phyloP scores from a whole-genome alignment of 169 alveolate genomes.

The Plasmodium knowlesi region DNA sequence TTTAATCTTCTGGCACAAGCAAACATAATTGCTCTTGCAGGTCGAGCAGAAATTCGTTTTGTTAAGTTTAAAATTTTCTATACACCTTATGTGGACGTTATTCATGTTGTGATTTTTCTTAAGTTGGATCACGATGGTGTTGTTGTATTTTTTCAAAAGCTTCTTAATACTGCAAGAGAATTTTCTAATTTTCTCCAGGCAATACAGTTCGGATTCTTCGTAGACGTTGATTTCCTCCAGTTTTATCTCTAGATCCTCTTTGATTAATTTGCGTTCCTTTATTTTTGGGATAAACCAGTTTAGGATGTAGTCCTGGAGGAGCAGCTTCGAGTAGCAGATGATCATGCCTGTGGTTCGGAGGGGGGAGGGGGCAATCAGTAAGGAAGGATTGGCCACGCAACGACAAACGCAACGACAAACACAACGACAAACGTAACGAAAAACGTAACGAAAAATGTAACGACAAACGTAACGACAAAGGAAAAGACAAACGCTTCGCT shows the following conservation, averaged over 20 bases:
- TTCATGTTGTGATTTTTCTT: constrained; percentile 34
- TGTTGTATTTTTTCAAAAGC: constrained; percentile 36
- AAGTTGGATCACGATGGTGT: constrained; percentile 51
- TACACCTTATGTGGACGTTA: constrained; percentile 65
- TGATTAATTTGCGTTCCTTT: constrained; percentile 65
- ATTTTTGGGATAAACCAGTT: constrained; percentile 85
- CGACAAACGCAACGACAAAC: background rate
- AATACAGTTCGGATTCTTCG: constrained; percentile 53
- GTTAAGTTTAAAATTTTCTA: constrained; percentile 36
- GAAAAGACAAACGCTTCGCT: too few relatives aligned
- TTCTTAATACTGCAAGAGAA: constrained; percentile 57
- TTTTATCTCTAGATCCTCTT: constrained; percentile 35
- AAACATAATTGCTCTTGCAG: constrained; percentile 50
- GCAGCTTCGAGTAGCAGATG: constrained; percentile 81
- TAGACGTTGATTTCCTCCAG: constrained; percentile 67
- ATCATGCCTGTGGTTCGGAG: constrained; percentile 78
- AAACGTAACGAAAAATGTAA: too few relatives aligned
- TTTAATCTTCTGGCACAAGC: constrained; percentile 34
- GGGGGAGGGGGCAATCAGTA: too few relatives aligned
- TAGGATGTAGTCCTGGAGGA: constrained; percentile 81
- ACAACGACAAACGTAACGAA: background rate
- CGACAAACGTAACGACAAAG: too few relatives aligned
- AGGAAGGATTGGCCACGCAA: background rate
- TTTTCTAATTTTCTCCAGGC: constrained; percentile 51
- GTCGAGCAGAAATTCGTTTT: constrained; percentile 19